Evolutionary conservation across 1,139 yeast genomes (phyloP).

Genomic region (Zygosaccharomyces pseudobailii): DNA sequence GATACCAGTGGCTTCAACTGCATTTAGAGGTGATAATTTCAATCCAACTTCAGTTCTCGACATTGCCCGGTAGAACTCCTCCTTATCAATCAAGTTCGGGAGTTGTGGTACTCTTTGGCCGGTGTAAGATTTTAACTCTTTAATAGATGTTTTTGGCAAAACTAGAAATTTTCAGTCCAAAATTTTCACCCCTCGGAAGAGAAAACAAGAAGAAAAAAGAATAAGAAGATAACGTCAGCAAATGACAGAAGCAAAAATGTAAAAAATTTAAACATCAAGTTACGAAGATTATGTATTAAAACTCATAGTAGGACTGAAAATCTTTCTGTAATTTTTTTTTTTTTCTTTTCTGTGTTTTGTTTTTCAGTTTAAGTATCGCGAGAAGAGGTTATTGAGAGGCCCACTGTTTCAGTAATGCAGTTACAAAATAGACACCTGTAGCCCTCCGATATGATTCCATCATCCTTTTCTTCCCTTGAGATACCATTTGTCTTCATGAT

Average conservation of each 20-base stretch:
- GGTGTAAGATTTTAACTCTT: background rate
- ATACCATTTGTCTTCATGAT: conserved; percentile 54
- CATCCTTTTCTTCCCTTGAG: conserved; percentile 12
- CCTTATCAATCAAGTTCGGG: background rate
- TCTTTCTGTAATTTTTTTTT: background rate
- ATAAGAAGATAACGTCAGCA: background rate
- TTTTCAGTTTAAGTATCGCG: background rate
- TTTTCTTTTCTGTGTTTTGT: background rate
- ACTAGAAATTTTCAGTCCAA: background rate
- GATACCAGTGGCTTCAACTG: background rate
- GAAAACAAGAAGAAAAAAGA: background rate
- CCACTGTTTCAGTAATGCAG: conserved; percentile 25
- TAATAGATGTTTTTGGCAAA: background rate
- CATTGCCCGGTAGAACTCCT: background rate
- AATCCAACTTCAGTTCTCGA: background rate
- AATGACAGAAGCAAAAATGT: background rate
- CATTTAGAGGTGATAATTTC: background rate
- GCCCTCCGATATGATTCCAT: conserved; percentile 19
- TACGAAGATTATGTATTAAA: background rate
- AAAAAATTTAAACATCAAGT: background rate
- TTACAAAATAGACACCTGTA: conserved; percentile 32
- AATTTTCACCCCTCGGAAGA: background rate
- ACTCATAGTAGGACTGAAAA: background rate
- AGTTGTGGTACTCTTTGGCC: background rate
- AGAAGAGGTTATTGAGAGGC: background rate